A percentile compares a stretch with the other conserved stretches of the same genome.
Conservation (phyloP, 176 grass and related monocot species). For the Puya raimondii region DNA sequence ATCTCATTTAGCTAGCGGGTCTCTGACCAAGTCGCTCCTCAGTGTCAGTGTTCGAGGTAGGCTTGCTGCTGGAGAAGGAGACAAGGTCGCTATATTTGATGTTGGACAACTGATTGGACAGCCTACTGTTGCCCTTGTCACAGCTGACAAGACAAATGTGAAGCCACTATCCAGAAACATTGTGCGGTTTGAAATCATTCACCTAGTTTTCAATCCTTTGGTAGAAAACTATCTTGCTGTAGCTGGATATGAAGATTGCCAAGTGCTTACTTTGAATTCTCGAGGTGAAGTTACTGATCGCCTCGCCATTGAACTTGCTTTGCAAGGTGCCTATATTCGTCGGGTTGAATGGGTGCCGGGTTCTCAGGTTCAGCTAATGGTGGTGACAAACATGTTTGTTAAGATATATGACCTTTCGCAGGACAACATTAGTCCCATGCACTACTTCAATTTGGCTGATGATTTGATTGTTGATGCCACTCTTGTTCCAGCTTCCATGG, state of each 20-base stretch:
- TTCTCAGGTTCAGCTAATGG: conserved; percentile 95
- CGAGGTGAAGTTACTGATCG: conserved; percentile 92
- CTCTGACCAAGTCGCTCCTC: conserved; percentile 76
- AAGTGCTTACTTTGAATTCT: conserved; percentile 89
- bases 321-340: conserved; percentile 80
- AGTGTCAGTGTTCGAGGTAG: conserved; percentile 71
- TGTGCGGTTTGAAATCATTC: conserved; percentile 95
- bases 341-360: conserved; percentile 84
- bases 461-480: conserved; percentile 75
- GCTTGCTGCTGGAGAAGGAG: conserved; percentile 98
- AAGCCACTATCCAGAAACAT: conserved; percentile 94
- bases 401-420: conserved; percentile 98
- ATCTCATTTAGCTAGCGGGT: conserved; percentile 68
- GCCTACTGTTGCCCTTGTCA: conserved; percentile 59
- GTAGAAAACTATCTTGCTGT: conserved; percentile 84
- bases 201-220: conserved; percentile 73
- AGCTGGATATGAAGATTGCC: conserved; percentile 87
- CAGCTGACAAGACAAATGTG: conserved; percentile 91
- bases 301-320: conserved; percentile 92
- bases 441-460: conserved; percentile 88
- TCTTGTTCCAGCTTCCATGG: conserved; percentile 78
- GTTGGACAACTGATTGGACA: conserved; percentile 95
- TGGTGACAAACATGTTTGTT: conserved; percentile 92
- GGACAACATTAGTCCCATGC: conserved; percentile 87
- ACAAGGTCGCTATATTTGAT: conserved; percentile 93